Evolutionary conservation across 2,329 filamentous ascomycete species (phyloP), one percentile per base, ranked within the genome.

Genomic region (Verticillium longisporum): DNA sequence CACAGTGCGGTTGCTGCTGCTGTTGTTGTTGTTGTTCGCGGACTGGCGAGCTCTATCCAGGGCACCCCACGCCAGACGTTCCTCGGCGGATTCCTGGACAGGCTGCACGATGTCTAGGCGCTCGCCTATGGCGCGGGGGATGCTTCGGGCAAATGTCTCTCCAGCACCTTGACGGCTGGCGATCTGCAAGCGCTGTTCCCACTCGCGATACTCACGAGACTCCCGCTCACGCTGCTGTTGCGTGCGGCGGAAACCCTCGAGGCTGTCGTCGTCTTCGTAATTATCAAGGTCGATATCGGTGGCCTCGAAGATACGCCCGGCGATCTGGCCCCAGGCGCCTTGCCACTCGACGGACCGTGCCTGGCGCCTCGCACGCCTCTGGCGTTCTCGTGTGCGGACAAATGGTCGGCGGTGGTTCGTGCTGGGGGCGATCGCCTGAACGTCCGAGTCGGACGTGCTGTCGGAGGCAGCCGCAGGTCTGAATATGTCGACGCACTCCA

Each of bases 281-380:
- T 93, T 91, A 71, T 95, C 91, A 32, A 95, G 83, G 67, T 96
- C 91, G 58, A 95, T 77, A 65, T 90, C 86, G 18, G 91, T 76
- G 33, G 84, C 83, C 68, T 93, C 88, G 68, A 82, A 87, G 61
- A 88, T 80, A 38, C 80, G 81, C 58, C 80, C 83, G 15, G 84
- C 80, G 64, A 88, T 85, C 66, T 84, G 80, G 61, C 83, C 85
- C 88, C 91, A 96, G 1, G 96, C 90, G 60, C 91, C 90, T 70
- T 94, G 89, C 94, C 94, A 97, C 55, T 96, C 90, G 56, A 84
- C 89, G 71, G 77, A 91, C 77, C 92, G 90, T 82, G 79, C 87
- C 73, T 76, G 86, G 66, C 80, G 76, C 68, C 84, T 75, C 64
- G 81, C 78, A 63, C 81, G 78, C 45, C 85, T 79, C 68, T 85